Conservation (phyloP, 495 filamentous ascomycete species). For the Baudoinia panamericana region DNA sequence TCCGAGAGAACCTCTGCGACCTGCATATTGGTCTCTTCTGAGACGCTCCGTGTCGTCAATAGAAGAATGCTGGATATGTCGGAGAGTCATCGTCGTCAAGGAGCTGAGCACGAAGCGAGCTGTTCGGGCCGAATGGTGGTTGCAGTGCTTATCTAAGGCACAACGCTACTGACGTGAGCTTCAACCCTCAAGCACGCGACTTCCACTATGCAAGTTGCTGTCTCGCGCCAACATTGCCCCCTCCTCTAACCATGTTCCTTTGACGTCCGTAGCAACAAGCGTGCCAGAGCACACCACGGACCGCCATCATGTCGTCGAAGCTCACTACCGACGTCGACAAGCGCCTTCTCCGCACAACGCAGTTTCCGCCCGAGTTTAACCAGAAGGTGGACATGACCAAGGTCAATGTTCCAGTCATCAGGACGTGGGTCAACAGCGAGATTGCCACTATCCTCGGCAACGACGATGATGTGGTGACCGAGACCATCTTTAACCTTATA, state of each 20-base stretch:
- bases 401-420: constrained; percentile 93
- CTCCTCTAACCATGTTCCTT: no score
- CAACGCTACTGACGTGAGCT: no score
- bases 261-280: not conserved
- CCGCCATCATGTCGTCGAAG: constrained; percentile 12
- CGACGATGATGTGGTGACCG: constrained; percentile 91
- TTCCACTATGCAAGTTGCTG: no score
- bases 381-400: constrained; percentile 95
- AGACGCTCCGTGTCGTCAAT: not conserved
- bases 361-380: constrained; percentile 87
- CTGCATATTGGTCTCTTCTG: constrained; percentile 8
- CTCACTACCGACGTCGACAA: constrained; percentile 47
- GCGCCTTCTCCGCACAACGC: constrained; percentile 77
- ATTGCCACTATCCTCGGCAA: constrained; percentile 75
- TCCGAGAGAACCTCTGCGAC: constrained; percentile 18
- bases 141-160: no score
- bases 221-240: no score
- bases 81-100: no score
- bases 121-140: not conserved
- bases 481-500: constrained; percentile 79
- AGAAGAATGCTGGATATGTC: not conserved
- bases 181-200: no score
- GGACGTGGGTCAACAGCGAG: constrained; percentile 88
- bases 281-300: not conserved
- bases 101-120: no score